Percentiles rank a stretch among this genome's conserved stretches.
Conservation (phyloP, 108 stramenopile species). For the Cyclotella kingstonii region DNA sequence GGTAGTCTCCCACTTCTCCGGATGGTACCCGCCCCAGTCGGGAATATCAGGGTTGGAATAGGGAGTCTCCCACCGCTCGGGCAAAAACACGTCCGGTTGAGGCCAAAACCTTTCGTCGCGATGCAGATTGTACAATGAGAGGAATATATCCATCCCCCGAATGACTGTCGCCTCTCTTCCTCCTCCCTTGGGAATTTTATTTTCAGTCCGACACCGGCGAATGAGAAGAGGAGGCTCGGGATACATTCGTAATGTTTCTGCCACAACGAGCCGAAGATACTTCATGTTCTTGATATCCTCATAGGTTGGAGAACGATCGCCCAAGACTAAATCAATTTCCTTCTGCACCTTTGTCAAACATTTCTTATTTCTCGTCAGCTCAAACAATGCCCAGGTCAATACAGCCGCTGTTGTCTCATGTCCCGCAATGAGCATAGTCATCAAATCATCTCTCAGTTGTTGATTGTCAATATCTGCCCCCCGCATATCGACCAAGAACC, state of each 20-base stretch:
- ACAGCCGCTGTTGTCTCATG: conserved; percentile 98
- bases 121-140: conserved; percentile 94
- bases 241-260: conserved; percentile 89
- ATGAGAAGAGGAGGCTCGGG: conserved; percentile 95
- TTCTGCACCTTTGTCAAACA: conserved; percentile 62
- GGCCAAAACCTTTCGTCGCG: conserved; percentile 91
- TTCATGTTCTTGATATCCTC: conserved; percentile 84
- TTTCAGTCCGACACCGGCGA: conserved; percentile 86
- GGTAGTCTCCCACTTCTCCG: conserved; percentile 70
- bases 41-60: conserved; percentile 85
- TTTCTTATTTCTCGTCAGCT: conserved; percentile 86
- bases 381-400: conserved; percentile 94
- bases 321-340: conserved; percentile 90
- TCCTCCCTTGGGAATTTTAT: conserved; percentile 79
- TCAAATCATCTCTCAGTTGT: conserved; percentile 92
- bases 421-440: conserved; percentile 98
- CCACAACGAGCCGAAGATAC: conserved; percentile 80
- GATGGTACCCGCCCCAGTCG: conserved; percentile 93
- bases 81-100: conserved; percentile 86
- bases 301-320: conserved; percentile 80
- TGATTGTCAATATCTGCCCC: conserved; percentile 91
- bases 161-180: conserved; percentile 80
- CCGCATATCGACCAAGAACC: conserved; percentile 95
- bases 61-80: conserved; percentile 80
- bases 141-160: conserved; percentile 94